These are phyloP conservation scores for Phytomonas francai DNA, from an alignment of 208 protist species.

Conservation along the genomic window DNA sequence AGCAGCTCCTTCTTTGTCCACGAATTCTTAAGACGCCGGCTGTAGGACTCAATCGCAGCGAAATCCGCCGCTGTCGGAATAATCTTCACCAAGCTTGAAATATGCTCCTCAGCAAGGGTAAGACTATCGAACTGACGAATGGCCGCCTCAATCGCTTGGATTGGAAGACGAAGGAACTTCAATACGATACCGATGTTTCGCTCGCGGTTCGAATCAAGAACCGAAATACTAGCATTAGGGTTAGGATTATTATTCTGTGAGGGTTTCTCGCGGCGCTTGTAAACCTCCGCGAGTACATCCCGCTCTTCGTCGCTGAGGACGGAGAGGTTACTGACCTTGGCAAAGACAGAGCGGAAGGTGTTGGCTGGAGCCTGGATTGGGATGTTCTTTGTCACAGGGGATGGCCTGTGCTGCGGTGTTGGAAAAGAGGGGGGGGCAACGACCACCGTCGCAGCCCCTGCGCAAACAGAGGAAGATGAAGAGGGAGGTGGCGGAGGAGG, in stretches of 20 bases:
- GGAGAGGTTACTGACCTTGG: conserved; percentile 3
- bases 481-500: conserved; percentile 14
- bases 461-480: background rate
- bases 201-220: conserved; percentile 53
- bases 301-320: conserved; percentile 9
- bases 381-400: conserved; percentile 13
- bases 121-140: conserved; percentile 69
- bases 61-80: conserved; percentile 61
- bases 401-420: too few species aligned
- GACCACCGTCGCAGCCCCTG: too few species aligned
- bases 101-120: conserved; percentile 60
- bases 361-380: conserved; percentile 37
- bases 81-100: conserved; percentile 50
- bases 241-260: too few species aligned
- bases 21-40: conserved; percentile 13
- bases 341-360: conserved; percentile 27
- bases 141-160: conserved; percentile 62
- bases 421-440: too few species aligned
- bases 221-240: background rate
- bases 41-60: conserved; percentile 30
- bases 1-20: conserved; percentile 38
- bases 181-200: conserved; percentile 71
- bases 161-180: conserved; percentile 66
- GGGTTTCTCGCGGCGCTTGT: conserved; percentile 13
- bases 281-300: conserved; percentile 21